A percentile compares a stretch with the other conserved stretches of the same genome.
Conservation (phyloP, 345 rosid species). For the Euphorbia pulcherrima region DNA sequence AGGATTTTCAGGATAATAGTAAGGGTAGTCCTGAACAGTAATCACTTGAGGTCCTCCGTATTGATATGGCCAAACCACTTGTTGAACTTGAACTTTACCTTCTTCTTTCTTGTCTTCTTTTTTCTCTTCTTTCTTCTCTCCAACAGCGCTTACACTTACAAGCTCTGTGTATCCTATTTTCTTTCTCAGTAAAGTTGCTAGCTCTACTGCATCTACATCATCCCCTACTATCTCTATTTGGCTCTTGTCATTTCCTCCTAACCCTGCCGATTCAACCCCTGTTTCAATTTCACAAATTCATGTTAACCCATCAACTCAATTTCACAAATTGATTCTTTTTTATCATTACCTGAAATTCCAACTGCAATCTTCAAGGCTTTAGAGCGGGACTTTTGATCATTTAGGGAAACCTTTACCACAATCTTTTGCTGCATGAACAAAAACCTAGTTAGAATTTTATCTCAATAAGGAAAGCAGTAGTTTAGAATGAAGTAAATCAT, state of each 20-base stretch:
- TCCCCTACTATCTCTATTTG: constrained; percentile 51
- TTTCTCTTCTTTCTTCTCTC: constrained; percentile 1
- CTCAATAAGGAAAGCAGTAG: no score
- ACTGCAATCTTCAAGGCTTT: constrained; percentile 26
- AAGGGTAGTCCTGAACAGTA: neutral
- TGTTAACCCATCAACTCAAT: no score
- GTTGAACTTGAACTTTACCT: neutral
- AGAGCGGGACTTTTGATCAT: constrained; percentile 16
- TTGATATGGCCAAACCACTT: neutral
- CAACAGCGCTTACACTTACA: constrained; percentile 24
- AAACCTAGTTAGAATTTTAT: neutral
- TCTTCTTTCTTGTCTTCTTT: neutral
- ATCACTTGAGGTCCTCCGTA: neutral
- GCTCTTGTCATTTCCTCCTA: constrained; percentile 42
- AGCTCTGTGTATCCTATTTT: constrained; percentile 39
- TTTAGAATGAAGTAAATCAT: no score
- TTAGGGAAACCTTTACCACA: constrained; percentile 16
- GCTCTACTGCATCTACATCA: constrained; percentile 32
- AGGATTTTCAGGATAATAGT: neutral
- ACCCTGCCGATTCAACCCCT: constrained; percentile 40
- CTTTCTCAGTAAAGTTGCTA: constrained; percentile 31
- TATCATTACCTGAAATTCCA: no score
- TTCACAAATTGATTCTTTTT: no score
- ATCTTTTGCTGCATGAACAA: constrained; percentile 17
- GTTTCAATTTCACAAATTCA: no score